These are phyloP conservation scores for Rosa rugosa DNA, from an alignment of 306 rosid genomes.

Conservation along the genomic window DNA sequence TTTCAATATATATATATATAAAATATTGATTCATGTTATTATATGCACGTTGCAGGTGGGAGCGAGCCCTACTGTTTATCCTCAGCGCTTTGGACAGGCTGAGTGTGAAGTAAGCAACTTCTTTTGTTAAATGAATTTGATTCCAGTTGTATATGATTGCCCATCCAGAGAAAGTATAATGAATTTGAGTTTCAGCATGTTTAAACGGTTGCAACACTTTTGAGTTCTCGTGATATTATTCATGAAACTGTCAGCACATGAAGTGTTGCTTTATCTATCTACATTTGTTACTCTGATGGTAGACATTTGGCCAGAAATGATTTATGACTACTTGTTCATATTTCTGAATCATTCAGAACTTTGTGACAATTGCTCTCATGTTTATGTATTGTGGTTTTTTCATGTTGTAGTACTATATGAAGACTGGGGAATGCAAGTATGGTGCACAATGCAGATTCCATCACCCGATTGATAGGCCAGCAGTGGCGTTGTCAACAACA, in stretches of 20 bases:
- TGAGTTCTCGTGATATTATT: slow-evolving; percentile 1
- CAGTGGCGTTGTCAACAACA: slow-evolving; percentile 39
- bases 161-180: not conserved
- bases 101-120: slow-evolving; percentile 77
- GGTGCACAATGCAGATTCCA: slow-evolving; percentile 86
- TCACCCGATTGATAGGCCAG: slow-evolving; percentile 87
- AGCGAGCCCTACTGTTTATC: slow-evolving; percentile 53
- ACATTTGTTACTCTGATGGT: not conserved
- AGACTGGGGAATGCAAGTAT: slow-evolving; percentile 85
- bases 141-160: not conserved
- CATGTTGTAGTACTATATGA: slow-evolving; percentile 74
- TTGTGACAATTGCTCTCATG: not conserved
- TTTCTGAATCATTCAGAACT: not conserved
- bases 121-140: slow-evolving; percentile 7
- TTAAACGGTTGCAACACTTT: not conserved
- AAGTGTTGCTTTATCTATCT: not conserved
- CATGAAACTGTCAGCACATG: not conserved
- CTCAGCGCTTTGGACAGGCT: slow-evolving; percentile 86
- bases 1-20: no score
- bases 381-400: slow-evolving; percentile 5
- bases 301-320: not conserved
- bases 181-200: not conserved
- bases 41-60: slow-evolving; percentile 60
- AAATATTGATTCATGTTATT: slow-evolving; percentile 22
- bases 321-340: no score